Base-by-base conservation (phyloP, 495 filamentous ascomycete species). In the Penicillium manginii region DNA sequence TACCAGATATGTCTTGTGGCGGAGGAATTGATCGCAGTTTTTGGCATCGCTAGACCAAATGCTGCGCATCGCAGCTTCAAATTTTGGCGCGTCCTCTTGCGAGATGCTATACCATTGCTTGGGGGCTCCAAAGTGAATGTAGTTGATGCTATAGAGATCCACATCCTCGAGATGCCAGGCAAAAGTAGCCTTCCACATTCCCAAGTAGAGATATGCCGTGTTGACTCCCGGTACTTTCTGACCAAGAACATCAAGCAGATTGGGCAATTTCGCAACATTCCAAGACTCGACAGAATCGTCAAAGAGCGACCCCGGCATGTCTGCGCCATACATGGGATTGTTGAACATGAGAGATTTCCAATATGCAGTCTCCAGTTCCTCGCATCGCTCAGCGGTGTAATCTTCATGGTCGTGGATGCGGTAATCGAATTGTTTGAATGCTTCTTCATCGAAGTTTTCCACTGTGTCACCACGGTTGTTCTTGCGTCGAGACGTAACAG, bases 91-190 rank as follows among this genome's bases (percentile, higher is more conserved):
- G 73, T 98, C 94, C 54, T 88, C 89, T 69, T 97, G 96, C 2
- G 93, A 96, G 58, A 98, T 98, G 71, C 92, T 97, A 75, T 98
- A 98, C 94, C 94, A 98, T 69, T 98, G 94, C 71, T 98, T 98
- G 4, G 94, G 94, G 11, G 94, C 94, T 43, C 94, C 94, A 70
- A 98, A 98, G 69, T 98, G 94, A 58, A 98, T 92, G 72, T 97
- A 98, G 77, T 98, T 98, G 80, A 98, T 98, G 75, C 93, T 97
- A 82, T 98, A 98, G 2, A 98, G 84, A 76, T 98, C 94, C 53
- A 98, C 92, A 76, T 98, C 94, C 68, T 98, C 94, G 39, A 98
- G 78, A 83, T 98, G 94, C 94, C 94, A 98, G 10, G 94, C 93
- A 69, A 98, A 98, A 2, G 94, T 97, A 18, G 94, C 94, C 68